Evolutionary conservation across 1,284 basidiomycete species (phyloP).

Genomic region (Leccinum pachyderme): DNA sequence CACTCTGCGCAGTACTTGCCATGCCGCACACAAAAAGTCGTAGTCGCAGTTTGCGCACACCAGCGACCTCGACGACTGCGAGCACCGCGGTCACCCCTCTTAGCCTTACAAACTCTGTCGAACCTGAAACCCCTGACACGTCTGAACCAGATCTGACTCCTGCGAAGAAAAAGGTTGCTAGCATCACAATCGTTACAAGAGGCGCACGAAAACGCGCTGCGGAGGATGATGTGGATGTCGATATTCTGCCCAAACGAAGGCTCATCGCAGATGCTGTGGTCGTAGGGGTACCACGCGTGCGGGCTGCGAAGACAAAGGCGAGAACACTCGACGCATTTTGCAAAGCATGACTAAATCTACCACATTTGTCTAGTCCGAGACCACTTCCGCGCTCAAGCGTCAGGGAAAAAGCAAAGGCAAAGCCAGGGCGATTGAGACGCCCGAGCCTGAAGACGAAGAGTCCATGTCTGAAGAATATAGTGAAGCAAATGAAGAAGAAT

Average conservation of each 20-base stretch:
- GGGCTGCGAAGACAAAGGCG: constrained; percentile 38
- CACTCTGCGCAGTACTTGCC: neutral
- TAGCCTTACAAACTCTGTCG: constrained; percentile 25
- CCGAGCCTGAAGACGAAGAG: constrained; percentile 30
- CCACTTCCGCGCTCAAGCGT: neutral
- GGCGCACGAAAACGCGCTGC: constrained; percentile 33
- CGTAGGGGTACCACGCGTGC: constrained; percentile 44
- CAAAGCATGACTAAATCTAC: constrained; percentile 12
- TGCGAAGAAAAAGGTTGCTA: constrained; percentile 7
- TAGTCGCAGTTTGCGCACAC: constrained; percentile 15
- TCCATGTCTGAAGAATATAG: constrained; percentile 40
- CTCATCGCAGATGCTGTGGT: constrained; percentile 40
- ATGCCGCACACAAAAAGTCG: constrained; percentile 26
- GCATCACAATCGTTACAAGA: constrained; percentile 10
- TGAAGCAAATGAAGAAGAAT: constrained; percentile 46
- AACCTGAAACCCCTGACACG: constrained; percentile 42
- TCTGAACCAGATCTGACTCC: constrained; percentile 35
- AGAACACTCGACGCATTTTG: constrained; percentile 8
- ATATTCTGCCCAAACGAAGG: constrained; percentile 43
- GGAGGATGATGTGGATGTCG: constrained; percentile 28
- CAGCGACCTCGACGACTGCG: constrained; percentile 28
- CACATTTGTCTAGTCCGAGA: constrained; percentile 12
- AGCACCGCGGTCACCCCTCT: constrained; percentile 28
- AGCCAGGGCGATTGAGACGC: constrained; percentile 28
- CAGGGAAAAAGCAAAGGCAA: constrained; percentile 44